Evolutionary conservation across 2,329 filamentous ascomycete species (phyloP), one percentile per base, ranked within the genome.

Genomic region (Aspergillus sp.): DNA sequence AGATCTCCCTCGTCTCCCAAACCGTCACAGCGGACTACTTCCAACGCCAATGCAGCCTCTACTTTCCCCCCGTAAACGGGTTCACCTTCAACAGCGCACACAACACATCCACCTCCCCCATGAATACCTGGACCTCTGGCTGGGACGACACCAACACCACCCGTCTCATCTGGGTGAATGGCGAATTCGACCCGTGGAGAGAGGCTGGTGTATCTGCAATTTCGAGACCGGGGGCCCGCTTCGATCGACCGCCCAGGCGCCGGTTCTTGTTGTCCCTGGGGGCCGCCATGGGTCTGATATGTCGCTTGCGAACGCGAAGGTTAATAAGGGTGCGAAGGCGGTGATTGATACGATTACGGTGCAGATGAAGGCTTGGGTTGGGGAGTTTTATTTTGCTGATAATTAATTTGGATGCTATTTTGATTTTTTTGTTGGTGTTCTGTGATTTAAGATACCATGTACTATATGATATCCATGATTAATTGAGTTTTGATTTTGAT

Each of bases 101-200:
- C 2, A 74, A 76, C 41, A 71, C 67, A 54, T 77, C 73, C 0
- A 72, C 71, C 2, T 61, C 62, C 3, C 58, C 70, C 26, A 54
- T 81, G 33, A 84, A 84, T 58, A 59, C 53, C 11, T 68, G 68
- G 53, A 83, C 79, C 0, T 67, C 72, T 26, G 81, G 81, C 29
- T 84, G 81, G 81, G 46, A 59, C 44, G 59, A 72, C 26, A 71
- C 68, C 32, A 62, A 77, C 43, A 75, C 73, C 2, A 75, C 72
- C 11, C 72, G 79, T 2, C 62, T 85, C 19, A 68, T 82, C 27
- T 82, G 74, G 68, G 70, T 73, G 5, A 82, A 83, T 51, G 80
- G 75, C 35, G 69, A 79, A 59, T 77, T 68, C 43, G 81, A 84
- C 56, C 81, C 80, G 5, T 83, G 80, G 81, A 68, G 73, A 30